Percentiles rank a stretch among this genome's conserved stretches.
phyloP scores from a whole-genome alignment of 2,329 filamentous ascomycete species.

The Talaromyces sp. region DNA sequence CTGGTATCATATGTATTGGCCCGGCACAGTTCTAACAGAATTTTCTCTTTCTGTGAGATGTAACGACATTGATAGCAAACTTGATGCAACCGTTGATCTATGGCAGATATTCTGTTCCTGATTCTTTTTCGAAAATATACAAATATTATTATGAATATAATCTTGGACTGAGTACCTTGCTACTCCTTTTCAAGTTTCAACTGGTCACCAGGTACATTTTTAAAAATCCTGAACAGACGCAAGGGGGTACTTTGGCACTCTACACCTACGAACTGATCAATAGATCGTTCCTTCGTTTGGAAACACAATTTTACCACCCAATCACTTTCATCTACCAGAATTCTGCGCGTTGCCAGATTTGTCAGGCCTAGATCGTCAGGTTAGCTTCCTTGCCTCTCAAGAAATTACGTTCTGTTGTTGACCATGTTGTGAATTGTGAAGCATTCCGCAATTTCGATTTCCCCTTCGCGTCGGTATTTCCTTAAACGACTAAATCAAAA shows the following conservation, averaged over 20 bases:
- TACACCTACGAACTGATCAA: neutral
- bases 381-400: conserved; percentile 5
- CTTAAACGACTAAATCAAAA: conserved; percentile 12
- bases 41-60: neutral
- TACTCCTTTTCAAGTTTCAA: neutral
- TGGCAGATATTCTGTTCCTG: neutral
- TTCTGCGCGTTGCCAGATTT: neutral
- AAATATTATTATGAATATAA: neutral
- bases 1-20: neutral
- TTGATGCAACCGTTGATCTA: neutral
- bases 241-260: conserved; percentile 12
- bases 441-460: conserved; percentile 15
- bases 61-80: neutral
- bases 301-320: neutral
- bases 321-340: neutral
- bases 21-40: neutral
- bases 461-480: conserved; percentile 16
- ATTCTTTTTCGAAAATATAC: neutral
- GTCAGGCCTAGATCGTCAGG: neutral
- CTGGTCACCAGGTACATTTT: neutral
- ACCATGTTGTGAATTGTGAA: neutral
- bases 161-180: neutral
- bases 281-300: neutral
- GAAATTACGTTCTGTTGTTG: conserved; percentile 1
- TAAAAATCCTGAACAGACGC: conserved; percentile 3